Base-by-base conservation (phyloP, 2,329 filamentous ascomycete genomes). In the Byssochlamys sp. region DNA sequence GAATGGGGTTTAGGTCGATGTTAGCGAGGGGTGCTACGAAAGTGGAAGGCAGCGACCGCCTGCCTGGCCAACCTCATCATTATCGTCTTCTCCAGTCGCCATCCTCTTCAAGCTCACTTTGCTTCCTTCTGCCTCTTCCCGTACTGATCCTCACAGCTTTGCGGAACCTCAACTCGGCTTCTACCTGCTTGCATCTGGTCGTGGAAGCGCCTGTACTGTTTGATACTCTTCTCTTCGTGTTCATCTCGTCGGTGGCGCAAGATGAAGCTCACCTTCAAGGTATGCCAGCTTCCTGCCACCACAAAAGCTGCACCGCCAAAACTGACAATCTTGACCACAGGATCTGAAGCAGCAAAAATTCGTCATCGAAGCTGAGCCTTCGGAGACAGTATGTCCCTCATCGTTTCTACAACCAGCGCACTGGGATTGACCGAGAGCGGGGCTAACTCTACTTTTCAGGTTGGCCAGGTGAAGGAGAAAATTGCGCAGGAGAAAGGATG, bases 321-420 rank as follows among this genome's bases (percentile, higher is more conserved):
- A 60, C 62, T 71, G 57, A 70, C 60, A 12, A 52, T 52, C 49
- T 60, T 58, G 55, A 51, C 52, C 62, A 62, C 39, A 96, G 91
- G 94, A 99, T 80, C 83, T 99, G 71, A 97, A 96, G 82, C 94
- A 97, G 77, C 89, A 96, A 75, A 96, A 96, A 81, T 99, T 99
- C 78, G 86, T 87, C 70, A 88, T 99, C 80, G 92, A 97, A 66
- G 90, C 91, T 71, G 91, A 97, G 75, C 90, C 91, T 62, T 86
- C 88, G 64, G 91, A 96, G 73, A 89, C 90, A 74, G 91, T 96
- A 86, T 69, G 88, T 67, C 45, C 63, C 59, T 7, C 25, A 55
- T 56, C 26, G 56, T 27, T 57, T 50, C 58, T 31, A 31, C 55
- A 31, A 48, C 49, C 55, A 55, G 51, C 28, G 39, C 54, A 57